Percentiles rank a stretch among this genome's conserved stretches.
These are phyloP conservation scores for Neonectria sp. DNA, from an alignment of 2,329 filamentous ascomycete species.

Conservation along the genomic window DNA sequence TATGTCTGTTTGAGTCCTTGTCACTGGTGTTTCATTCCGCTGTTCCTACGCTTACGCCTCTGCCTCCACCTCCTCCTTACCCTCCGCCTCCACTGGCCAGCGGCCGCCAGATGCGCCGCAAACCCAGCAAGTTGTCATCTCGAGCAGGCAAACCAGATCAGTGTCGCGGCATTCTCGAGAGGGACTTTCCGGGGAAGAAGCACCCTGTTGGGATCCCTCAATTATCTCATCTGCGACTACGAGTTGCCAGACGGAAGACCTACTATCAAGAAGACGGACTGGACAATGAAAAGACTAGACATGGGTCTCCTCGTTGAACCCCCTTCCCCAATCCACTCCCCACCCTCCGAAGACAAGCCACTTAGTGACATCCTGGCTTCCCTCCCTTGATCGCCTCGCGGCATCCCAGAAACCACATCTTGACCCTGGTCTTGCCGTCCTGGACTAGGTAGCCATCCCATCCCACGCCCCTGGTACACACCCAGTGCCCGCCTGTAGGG, in stretches of 20 bases:
- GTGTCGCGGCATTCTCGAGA: slow-evolving; percentile 28
- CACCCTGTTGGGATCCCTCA: slow-evolving; percentile 34
- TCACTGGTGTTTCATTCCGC: slow-evolving; percentile 18
- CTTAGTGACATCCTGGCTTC: too few relatives aligned
- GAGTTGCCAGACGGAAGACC: slow-evolving; percentile 31
- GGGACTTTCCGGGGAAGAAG: slow-evolving; percentile 25
- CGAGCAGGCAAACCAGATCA: slow-evolving; percentile 30
- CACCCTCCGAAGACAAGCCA: slow-evolving; percentile 38
- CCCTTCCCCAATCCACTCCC: slow-evolving; percentile 20
- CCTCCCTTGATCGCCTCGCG: slow-evolving; percentile 47
- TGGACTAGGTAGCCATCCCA: slow-evolving; percentile 36
- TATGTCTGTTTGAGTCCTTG: slow-evolving; percentile 7
- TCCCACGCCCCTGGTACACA: slow-evolving; percentile 35
- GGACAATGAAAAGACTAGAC: slow-evolving; percentile 38
- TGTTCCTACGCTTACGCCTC: neutral
- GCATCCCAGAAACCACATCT: slow-evolving; percentile 41
- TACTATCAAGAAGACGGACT: slow-evolving; percentile 38
- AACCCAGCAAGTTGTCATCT: slow-evolving; percentile 12
- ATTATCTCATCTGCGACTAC: slow-evolving; percentile 45
- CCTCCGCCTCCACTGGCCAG: slow-evolving; percentile 18
- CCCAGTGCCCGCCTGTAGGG: slow-evolving; percentile 35
- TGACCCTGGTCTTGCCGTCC: slow-evolving; percentile 38
- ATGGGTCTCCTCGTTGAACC: slow-evolving; percentile 37
- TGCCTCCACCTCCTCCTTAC: neutral
- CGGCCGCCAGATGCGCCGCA: slow-evolving; percentile 27